Conservation (phyloP, 176 grass and related monocot species). For the Metroxylon sagu region DNA sequence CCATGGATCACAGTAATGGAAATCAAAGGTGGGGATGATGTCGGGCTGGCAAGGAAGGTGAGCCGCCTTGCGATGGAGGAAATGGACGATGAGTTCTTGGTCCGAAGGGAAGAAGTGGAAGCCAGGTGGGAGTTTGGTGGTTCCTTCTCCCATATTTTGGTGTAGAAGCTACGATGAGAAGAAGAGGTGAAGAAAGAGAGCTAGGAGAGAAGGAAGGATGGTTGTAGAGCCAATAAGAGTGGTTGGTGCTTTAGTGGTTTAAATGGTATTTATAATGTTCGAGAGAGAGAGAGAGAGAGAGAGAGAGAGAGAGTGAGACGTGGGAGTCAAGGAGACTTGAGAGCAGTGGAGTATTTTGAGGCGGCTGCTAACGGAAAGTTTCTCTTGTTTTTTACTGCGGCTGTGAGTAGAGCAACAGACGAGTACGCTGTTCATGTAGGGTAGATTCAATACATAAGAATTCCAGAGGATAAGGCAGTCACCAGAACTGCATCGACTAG, state of each 20-base stretch:
- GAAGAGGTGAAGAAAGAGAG: conserved; percentile 15
- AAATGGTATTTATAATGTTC: conserved; percentile 37
- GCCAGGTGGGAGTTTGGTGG: conserved; percentile 68
- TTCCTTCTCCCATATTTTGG: conserved; percentile 41
- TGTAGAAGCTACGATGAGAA: conserved; percentile 25
- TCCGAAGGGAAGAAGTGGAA: conserved; percentile 95
- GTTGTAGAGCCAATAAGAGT: too few relatives aligned
- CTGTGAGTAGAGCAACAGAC: too few relatives aligned
- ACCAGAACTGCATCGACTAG: too few relatives aligned
- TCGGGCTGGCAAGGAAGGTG: conserved; percentile 57
- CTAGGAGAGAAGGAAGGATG: too few relatives aligned
- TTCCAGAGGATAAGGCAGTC: too few relatives aligned
- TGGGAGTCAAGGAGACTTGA: background rate
- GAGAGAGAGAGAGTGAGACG: conserved; percentile 9
- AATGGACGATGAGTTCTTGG: conserved; percentile 80
- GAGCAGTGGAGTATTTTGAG: conserved; percentile 36
- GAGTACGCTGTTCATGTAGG: too few relatives aligned
- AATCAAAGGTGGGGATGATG: conserved; percentile 54
- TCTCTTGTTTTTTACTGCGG: too few relatives aligned
- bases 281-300: conserved; percentile 2
- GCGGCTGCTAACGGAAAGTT: conserved; percentile 18
- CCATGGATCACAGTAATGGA: conserved; percentile 69
- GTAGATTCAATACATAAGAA: too few relatives aligned
- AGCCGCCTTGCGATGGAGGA: conserved; percentile 64
- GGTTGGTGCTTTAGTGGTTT: too few relatives aligned